Evolutionary conservation across 495 filamentous ascomycete genomes (phyloP).

Genomic region (Amphirosellinia nigrospora): DNA sequence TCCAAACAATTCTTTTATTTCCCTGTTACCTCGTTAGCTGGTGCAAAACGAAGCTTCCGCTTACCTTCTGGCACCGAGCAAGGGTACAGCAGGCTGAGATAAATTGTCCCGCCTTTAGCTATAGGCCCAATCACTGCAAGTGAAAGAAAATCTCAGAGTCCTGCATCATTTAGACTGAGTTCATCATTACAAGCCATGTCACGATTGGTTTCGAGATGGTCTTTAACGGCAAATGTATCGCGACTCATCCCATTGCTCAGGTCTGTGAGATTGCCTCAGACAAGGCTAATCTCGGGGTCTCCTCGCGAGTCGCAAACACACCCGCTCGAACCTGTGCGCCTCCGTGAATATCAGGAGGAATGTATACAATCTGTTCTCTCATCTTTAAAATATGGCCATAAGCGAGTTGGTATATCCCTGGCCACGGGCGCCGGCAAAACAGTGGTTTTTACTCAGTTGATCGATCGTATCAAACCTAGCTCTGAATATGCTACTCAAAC

Average conservation of each 20-base stretch:
- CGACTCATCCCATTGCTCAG: constrained; percentile 9
- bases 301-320: background rate
- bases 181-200: constrained; percentile 31
- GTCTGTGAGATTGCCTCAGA: constrained; percentile 15
- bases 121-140: no score
- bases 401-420: constrained; percentile 83
- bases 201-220: constrained; percentile 32
- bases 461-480: constrained; percentile 72
- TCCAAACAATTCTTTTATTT: no score
- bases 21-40: no score
- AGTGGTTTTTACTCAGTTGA: constrained; percentile 96
- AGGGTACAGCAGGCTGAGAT: no score
- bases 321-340: constrained; percentile 49
- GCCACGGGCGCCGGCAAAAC: constrained; percentile 96
- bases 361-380: constrained; percentile 85
- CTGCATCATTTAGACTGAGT: background rate
- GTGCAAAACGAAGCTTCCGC: background rate
- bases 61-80: no score
- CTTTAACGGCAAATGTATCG: constrained; percentile 21
- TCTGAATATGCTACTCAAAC: constrained; percentile 70
- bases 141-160: background rate
- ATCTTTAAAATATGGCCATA: constrained; percentile 74
- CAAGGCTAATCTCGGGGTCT: constrained; percentile 31
- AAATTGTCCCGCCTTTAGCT: no score
- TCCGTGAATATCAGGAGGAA: constrained; percentile 84